These are phyloP conservation scores for Rhizopus microsporus DNA, from an alignment of 371 early-diverging fungal species.

Conservation along the genomic window DNA sequence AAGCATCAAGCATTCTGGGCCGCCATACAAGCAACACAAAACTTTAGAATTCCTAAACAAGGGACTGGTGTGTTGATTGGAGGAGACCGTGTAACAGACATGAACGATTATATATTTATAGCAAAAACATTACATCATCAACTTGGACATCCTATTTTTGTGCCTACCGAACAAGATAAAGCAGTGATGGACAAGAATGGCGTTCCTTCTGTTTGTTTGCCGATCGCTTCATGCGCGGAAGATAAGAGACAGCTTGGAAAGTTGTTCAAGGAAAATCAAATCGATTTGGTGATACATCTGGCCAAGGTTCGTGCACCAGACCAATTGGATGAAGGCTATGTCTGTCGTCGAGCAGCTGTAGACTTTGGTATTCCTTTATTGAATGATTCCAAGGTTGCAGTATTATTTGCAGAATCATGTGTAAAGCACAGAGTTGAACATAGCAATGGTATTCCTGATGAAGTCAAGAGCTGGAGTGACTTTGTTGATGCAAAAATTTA, in stretches of 20 bases:
- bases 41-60: conserved; percentile 74
- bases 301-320: conserved; percentile 69
- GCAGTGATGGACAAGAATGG: conserved; percentile 44
- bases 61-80: conserved; percentile 72
- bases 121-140: conserved; percentile 58
- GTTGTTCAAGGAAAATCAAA: conserved; percentile 58
- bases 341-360: conserved; percentile 83
- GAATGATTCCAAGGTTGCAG: conserved; percentile 82
- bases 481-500: conserved; percentile 56
- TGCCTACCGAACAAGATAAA: conserved; percentile 65
- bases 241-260: conserved; percentile 58
- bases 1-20: conserved; percentile 94
- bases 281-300: conserved; percentile 78
- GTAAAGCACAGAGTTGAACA: conserved; percentile 46
- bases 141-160: conserved; percentile 71
- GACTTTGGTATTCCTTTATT: conserved; percentile 87
- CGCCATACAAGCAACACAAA: conserved; percentile 81
- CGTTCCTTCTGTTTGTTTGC: conserved; percentile 47
- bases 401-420: conserved; percentile 79
- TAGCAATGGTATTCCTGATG: conserved; percentile 45
- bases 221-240: conserved; percentile 42
- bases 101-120: conserved; percentile 67
- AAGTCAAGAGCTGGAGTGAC: conserved; percentile 68
- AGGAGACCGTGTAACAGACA: conserved; percentile 72
- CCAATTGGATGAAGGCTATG: conserved; percentile 69